These are phyloP conservation scores for Poa annua DNA, from an alignment of 176 grass and related monocot genomes.

Conservation along the genomic window DNA sequence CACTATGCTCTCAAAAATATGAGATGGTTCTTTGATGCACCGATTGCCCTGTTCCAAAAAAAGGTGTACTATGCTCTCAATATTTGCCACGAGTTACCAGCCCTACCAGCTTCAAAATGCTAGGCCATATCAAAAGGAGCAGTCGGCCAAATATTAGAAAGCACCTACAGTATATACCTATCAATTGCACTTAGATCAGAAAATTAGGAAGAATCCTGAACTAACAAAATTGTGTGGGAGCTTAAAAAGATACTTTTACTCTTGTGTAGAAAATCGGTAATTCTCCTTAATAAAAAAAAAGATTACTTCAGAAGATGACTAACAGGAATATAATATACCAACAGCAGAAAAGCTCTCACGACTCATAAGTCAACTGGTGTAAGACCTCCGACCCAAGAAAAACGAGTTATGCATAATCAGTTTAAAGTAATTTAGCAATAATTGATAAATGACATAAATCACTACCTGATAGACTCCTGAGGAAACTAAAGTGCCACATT, in stretches of 20 bases:
- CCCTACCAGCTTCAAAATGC: conserved; percentile 11
- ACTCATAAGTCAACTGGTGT: background rate
- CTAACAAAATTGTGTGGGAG: conserved; percentile 1
- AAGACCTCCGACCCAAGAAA: background rate
- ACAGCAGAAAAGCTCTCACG: background rate
- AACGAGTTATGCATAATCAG: background rate
- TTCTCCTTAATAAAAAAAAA: background rate
- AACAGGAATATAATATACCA: conserved; percentile 18
- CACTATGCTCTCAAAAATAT: conserved; percentile 89
- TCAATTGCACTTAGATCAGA: conserved; percentile 3
- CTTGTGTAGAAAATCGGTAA: conserved; percentile 14
- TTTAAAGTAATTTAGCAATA: conserved; percentile 20
- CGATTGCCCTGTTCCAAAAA: conserved; percentile 66
- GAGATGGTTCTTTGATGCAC: conserved; percentile 77
- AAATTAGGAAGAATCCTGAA: background rate
- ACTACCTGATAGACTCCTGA: background rate
- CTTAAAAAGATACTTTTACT: background rate
- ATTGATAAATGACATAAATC: background rate
- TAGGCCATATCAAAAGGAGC: conserved; percentile 8
- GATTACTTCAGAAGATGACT: background rate
- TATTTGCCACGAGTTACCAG: conserved; percentile 2
- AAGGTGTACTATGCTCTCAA: conserved; percentile 6
- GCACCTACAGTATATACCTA: background rate
- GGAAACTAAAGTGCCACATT: background rate
- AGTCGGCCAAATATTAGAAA: conserved; percentile 13